phyloP scores from a whole-genome alignment of 495 filamentous ascomycete species.

The Aspergillus funiculosus region DNA sequence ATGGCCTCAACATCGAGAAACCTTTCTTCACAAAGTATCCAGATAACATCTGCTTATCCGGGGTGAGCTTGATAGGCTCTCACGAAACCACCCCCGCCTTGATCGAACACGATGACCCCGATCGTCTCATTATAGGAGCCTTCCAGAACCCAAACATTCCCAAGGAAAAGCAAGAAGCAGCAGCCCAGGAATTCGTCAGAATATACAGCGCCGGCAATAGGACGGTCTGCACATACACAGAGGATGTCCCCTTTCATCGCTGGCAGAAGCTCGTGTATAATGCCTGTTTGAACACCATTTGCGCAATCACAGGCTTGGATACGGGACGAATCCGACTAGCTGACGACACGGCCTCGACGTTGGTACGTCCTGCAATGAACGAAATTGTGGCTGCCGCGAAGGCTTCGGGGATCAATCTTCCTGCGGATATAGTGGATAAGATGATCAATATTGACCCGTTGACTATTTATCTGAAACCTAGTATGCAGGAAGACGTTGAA shows the following conservation, averaged over 20 bases:
- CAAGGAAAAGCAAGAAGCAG: conserved; percentile 9
- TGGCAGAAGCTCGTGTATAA: conserved; percentile 52
- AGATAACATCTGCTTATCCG: conserved; percentile 30
- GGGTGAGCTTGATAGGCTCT: conserved; percentile 47
- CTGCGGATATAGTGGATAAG: conserved; percentile 6
- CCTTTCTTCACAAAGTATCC: conserved; percentile 33
- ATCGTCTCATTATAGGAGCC: conserved; percentile 38
- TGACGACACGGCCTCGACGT: conserved; percentile 33
- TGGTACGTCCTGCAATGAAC: conserved; percentile 27
- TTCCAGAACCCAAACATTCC: conserved; percentile 34
- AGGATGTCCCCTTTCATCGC: conserved; percentile 33
- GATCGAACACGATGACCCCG: conserved; percentile 42
- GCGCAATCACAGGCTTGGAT: conserved; percentile 20
- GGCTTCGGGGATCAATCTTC: conserved; percentile 4
- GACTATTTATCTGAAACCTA: conserved; percentile 1
- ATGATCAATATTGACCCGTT: conserved; percentile 6
- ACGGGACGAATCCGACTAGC: conserved; percentile 34
- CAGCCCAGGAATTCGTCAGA: conserved; percentile 33
- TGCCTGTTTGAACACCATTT: conserved; percentile 41
- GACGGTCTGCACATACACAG: conserved; percentile 20
- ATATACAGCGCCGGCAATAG: conserved; percentile 35
- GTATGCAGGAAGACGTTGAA: conserved; percentile 11
- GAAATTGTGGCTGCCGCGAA: conserved; percentile 8
- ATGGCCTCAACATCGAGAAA: conserved; percentile 58
- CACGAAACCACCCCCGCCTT: conserved; percentile 40